Conservation (phyloP, 169 alveolate species). For the Eimeria sp. region DNA sequence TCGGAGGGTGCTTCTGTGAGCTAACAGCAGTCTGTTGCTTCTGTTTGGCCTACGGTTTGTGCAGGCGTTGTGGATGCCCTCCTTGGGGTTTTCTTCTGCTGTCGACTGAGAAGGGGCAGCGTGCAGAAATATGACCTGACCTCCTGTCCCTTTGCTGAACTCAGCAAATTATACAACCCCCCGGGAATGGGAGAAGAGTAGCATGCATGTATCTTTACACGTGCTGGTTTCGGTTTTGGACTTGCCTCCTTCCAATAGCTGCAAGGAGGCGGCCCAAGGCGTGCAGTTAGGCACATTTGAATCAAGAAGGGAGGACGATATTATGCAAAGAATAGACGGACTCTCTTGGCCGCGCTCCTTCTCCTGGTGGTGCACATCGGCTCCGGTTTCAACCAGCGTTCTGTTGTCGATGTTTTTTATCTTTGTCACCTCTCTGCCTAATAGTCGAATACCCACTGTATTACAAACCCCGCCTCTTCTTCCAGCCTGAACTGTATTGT, state of each 20-base stretch:
- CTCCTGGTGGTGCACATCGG: slow-evolving; percentile 39
- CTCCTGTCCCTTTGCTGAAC: background rate
- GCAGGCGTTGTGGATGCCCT: slow-evolving; percentile 46
- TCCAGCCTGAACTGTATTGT: background rate
- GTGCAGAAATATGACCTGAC: slow-evolving; percentile 25
- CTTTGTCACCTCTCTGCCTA: background rate
- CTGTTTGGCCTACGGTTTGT: slow-evolving; percentile 17
- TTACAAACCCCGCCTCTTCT: slow-evolving; percentile 12
- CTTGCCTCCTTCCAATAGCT: slow-evolving; percentile 35
- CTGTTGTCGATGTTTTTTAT: background rate
- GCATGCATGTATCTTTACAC: background rate
- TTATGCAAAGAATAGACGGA: background rate
- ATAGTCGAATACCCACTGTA: background rate
- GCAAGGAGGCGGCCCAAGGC: slow-evolving; percentile 9
- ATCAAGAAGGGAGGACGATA: background rate
- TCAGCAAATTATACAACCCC: background rate
- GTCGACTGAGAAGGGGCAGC: background rate
- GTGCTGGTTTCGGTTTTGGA: background rate
- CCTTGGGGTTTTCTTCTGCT: background rate
- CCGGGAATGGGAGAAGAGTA: background rate
- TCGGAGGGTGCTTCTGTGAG: background rate
- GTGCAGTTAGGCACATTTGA: background rate
- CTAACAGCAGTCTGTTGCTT: background rate
- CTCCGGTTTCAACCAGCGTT: slow-evolving; percentile 25
- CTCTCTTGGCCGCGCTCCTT: background rate